Evolutionary conservation across 2,329 filamentous ascomycete species (phyloP).

Genomic region (Arthroderma uncinatum): DNA sequence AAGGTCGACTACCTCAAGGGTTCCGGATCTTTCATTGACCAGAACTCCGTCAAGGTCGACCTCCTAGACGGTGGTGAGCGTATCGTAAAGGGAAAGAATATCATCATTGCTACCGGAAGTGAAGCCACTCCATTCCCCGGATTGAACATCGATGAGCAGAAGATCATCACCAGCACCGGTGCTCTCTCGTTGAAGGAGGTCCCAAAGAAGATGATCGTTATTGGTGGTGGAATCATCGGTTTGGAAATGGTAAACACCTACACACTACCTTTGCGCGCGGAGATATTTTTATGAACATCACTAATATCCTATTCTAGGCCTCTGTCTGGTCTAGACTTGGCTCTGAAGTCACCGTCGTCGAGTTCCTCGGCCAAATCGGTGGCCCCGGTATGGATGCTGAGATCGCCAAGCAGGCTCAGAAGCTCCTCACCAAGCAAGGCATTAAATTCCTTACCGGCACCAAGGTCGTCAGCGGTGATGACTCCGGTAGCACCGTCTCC

Average conservation of each 20-base stretch:
- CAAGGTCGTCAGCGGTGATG: conserved; percentile 82
- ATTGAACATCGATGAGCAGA: conserved; percentile 92
- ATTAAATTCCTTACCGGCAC: conserved; percentile 97
- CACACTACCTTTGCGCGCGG: neutral
- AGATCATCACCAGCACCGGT: conserved; percentile 90
- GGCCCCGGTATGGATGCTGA: conserved; percentile 95
- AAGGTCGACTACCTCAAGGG: conserved; percentile 97
- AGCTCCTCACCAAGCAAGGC: conserved; percentile 89
- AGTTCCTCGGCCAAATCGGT: conserved; percentile 92
- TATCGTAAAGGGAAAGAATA: conserved; percentile 83
- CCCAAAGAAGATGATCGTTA: conserved; percentile 92
- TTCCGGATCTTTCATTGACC: conserved; percentile 71
- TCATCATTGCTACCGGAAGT: conserved; percentile 90
- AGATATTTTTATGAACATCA: neutral
- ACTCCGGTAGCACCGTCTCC: conserved; percentile 63
- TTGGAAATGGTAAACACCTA: conserved; percentile 70
- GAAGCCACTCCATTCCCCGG: conserved; percentile 95
- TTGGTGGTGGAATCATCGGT: conserved; percentile 96
- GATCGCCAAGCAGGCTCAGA: conserved; percentile 82
- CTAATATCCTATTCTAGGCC: conserved; percentile 35
- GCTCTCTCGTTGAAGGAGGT: conserved; percentile 82
- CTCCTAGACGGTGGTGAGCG: conserved; percentile 87
- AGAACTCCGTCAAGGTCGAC: conserved; percentile 84
- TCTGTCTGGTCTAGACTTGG: conserved; percentile 96
- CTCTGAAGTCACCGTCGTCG: conserved; percentile 89